Evolutionary conservation across 768 basidiomycete species (phyloP).

Genomic region (Mycena kentingensis): DNA sequence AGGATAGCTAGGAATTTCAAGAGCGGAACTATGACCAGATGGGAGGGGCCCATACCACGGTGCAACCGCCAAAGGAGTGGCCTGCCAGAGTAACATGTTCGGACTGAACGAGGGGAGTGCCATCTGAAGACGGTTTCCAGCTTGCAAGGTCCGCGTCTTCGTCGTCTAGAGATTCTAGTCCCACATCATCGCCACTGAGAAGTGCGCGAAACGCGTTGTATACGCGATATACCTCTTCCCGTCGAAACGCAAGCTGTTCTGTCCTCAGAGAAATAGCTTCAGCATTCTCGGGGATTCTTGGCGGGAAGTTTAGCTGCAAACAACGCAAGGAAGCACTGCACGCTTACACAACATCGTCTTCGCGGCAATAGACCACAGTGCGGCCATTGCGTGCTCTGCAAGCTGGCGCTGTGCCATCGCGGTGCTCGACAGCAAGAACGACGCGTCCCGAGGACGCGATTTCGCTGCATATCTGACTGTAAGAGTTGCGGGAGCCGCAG

Average conservation of each 20-base stretch:
- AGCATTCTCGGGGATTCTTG: constrained; percentile 14
- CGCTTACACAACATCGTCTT: constrained; percentile 57
- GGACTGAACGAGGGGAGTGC: constrained; percentile 33
- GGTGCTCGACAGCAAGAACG: constrained; percentile 81
- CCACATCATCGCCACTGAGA: constrained; percentile 39
- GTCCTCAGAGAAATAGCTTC: constrained; percentile 51
- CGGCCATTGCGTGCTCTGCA: constrained; percentile 39
- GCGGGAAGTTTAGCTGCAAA: neutral
- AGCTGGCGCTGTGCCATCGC: constrained; percentile 74
- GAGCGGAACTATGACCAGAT: neutral
- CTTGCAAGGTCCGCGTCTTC: constrained; percentile 38
- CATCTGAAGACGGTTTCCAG: constrained; percentile 35
- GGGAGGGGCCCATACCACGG: constrained; percentile 47
- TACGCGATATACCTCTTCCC: constrained; percentile 66
- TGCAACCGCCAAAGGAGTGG: constrained; percentile 52
- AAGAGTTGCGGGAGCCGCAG: constrained; percentile 69
- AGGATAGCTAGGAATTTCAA: constrained; percentile 45
- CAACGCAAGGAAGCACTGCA: neutral
- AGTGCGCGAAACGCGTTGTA: constrained; percentile 61
- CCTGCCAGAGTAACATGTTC: constrained; percentile 44
- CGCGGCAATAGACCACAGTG: constrained; percentile 53
- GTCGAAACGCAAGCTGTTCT: constrained; percentile 71
- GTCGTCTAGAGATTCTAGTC: constrained; percentile 42
- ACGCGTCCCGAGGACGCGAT: constrained; percentile 80
- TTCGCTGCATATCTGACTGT: constrained; percentile 73